Percentiles rank a stretch among this genome's conserved stretches.
Evolutionary conservation across 768 basidiomycete species (phyloP).

Genomic region (Russula foetens): DNA sequence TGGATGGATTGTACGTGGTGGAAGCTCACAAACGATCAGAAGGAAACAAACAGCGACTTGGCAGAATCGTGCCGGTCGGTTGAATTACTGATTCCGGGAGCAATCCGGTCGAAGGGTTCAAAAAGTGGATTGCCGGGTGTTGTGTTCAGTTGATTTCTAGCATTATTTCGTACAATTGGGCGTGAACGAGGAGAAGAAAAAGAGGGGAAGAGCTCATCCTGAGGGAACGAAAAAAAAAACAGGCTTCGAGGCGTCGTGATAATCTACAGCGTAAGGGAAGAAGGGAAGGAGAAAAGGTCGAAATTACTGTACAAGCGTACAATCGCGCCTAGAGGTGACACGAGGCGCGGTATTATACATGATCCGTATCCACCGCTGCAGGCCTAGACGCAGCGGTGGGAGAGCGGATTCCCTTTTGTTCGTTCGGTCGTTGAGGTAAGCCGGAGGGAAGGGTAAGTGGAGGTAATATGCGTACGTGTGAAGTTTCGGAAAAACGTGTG

Average conservation of each 20-base stretch:
- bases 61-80: too few relatives aligned
- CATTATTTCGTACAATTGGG: too few relatives aligned
- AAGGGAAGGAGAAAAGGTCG: background rate
- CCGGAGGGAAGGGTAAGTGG: background rate
- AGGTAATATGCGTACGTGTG: background rate
- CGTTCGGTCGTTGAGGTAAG: background rate
- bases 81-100: too few relatives aligned
- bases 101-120: too few relatives aligned
- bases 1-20: too few relatives aligned
- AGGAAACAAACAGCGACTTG: too few relatives aligned
- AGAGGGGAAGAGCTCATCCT: background rate
- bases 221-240: too few relatives aligned
- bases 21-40: too few relatives aligned
- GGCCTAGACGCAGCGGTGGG: background rate
- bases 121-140: too few relatives aligned
- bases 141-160: too few relatives aligned
- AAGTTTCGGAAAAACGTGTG: constrained; percentile 10
- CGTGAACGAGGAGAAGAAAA: background rate
- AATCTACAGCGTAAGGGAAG: background rate
- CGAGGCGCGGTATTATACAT: constrained; percentile 5
- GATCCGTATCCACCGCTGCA: constrained; percentile 5
- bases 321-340: background rate
- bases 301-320: background rate
- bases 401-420: constrained; percentile 4
- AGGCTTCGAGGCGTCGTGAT: background rate